Evolutionary conservation across 2,329 filamentous ascomycete genomes (phyloP), one percentile per base, ranked within the genome.

Genomic region (Mariannaea elegans): DNA sequence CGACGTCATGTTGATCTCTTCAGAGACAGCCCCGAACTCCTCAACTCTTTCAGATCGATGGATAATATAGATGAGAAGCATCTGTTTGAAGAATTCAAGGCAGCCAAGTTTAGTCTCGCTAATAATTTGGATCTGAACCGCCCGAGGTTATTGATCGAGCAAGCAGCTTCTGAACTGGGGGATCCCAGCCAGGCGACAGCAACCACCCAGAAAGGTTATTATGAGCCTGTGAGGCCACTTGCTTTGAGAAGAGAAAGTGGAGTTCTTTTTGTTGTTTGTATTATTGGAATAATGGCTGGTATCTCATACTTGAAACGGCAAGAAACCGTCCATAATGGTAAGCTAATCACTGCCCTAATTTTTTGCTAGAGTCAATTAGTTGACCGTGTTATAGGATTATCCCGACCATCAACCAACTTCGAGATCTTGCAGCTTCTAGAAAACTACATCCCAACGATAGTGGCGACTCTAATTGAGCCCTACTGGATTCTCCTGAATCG

Each of bases 391-490:
- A 0, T 47, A 78, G 75, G 76, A 2, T 42, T 79, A 0, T 32
- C 50, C 0, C 67, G 76, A 0, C 78, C 77, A 1, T 71, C 68
- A 0, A 27, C 63, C 0, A 77, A 68, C 7, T 75, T 76, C 1
- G 73, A 76, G 5, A 70, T 81, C 0, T 55, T 75, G 0, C 76
- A 80, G 4, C 34, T 82, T 0, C 29, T 82, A 0, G 75, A 79
- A 7, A 81, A 78, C 7, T 87, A 87, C 47, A 70, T 87, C 0
- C 86, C 86, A 0, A 87, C 84, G 0, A 75, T 78, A 0, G 73
- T 88, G 3, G 82, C 84, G 0, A 88, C 86, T 0, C 51, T 87
- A 0, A 74, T 87, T 0, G 86, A 89, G 32, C 85, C 86, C 0
- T 77, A 84, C 1, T 87, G 86, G 81, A 72, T 86, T 0, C 65